Percentiles rank a stretch among this genome's conserved stretches.
phyloP scores from a whole-genome alignment of 2,329 filamentous ascomycete genomes.

The Pyrenochaeta sp. region DNA sequence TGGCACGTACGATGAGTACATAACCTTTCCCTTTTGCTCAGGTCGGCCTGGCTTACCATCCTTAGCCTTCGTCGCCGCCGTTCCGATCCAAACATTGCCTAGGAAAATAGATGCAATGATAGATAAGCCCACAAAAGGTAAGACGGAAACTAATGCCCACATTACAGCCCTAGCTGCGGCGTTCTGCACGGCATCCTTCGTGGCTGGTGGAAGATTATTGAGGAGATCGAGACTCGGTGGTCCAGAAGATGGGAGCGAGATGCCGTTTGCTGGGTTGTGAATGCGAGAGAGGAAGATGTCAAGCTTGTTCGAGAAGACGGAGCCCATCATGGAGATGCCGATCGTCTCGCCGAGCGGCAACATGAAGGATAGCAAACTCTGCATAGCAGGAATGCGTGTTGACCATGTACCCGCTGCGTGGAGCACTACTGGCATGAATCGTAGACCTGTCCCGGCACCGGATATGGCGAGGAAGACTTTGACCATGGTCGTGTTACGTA shows the following conservation, averaged over 20 bases:
- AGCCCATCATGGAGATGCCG: constrained; percentile 72
- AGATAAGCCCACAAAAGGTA: constrained; percentile 65
- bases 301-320: constrained; percentile 71
- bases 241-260: constrained; percentile 24
- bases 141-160: constrained; percentile 70
- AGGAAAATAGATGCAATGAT: constrained; percentile 56
- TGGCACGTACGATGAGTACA: constrained; percentile 29
- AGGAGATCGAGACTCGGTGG: constrained; percentile 44
- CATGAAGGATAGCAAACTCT: constrained; percentile 68
- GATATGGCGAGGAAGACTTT: constrained; percentile 73
- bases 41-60: constrained; percentile 28
- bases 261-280: constrained; percentile 27
- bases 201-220: constrained; percentile 48
- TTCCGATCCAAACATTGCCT: constrained; percentile 63
- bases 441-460: constrained; percentile 68
- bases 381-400: constrained; percentile 64
- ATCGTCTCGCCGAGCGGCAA: constrained; percentile 71
- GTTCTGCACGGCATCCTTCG: constrained; percentile 52
- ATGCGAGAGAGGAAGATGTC: constrained; percentile 36
- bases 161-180: constrained; percentile 66
- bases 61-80: constrained; percentile 31
- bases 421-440: constrained; percentile 71
- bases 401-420: constrained; percentile 71
- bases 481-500: constrained; percentile 59
- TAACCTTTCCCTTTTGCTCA: constrained; percentile 26